A percentile compares a stretch with the other conserved stretches of the same genome.
Evolutionary conservation across 2,329 filamentous ascomycete genomes (phyloP).

Genomic region (Huntiella moniliformis): DNA sequence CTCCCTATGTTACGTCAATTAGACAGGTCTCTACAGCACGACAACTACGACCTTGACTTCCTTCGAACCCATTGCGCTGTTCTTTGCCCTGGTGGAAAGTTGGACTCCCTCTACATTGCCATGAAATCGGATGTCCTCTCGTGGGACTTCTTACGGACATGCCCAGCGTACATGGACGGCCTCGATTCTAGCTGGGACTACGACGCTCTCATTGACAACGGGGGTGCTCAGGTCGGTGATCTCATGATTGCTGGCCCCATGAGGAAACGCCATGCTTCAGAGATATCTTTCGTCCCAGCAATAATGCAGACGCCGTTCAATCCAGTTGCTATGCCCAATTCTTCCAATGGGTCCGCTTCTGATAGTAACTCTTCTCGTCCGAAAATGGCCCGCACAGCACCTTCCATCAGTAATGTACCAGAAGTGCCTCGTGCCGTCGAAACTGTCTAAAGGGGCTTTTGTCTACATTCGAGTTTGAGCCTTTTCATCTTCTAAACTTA

Average conservation of each 20-base stretch:
- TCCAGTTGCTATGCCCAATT: not conserved
- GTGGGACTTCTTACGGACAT: slow-evolving; percentile 32
- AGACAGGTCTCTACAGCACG: slow-evolving; percentile 23
- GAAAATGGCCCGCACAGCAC: slow-evolving; percentile 4
- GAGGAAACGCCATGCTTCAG: slow-evolving; percentile 31
- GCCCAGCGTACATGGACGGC: slow-evolving; percentile 30
- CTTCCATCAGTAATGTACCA: slow-evolving; percentile 1
- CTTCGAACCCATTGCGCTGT: slow-evolving; percentile 36
- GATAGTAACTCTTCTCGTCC: slow-evolving; percentile 5
- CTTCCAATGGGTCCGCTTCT: not conserved
- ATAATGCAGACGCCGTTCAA: not conserved
- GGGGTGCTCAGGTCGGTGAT: slow-evolving; percentile 9
- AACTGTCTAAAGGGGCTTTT: slow-evolving; percentile 21
- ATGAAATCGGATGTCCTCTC: slow-evolving; percentile 35
- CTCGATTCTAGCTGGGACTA: slow-evolving; percentile 36
- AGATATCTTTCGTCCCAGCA: slow-evolving; percentile 27
- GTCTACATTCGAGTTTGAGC: not conserved
- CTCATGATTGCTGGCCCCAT: slow-evolving; percentile 4
- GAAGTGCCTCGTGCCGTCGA: slow-evolving; percentile 20
- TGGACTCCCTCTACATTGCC: slow-evolving; percentile 41
- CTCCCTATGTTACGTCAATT: slow-evolving; percentile 41
- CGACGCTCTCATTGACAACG: slow-evolving; percentile 29
- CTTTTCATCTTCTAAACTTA: not conserved
- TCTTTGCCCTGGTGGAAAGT: slow-evolving; percentile 31
- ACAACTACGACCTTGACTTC: slow-evolving; percentile 31